phyloP scores from a whole-genome alignment of 306 rosid species.

The Corylus avellana region DNA sequence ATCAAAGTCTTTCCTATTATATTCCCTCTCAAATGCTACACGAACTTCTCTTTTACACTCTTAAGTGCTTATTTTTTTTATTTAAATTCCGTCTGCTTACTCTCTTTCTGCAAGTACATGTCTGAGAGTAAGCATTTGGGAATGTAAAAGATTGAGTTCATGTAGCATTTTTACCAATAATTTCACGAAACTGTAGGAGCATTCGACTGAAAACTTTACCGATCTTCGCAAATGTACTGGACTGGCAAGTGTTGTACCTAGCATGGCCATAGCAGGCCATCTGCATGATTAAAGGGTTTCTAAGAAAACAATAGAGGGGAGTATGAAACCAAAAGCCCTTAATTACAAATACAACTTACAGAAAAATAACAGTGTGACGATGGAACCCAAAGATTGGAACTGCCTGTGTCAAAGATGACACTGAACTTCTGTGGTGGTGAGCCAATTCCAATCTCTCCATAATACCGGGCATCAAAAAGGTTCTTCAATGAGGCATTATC shows the following conservation, averaged over 20 bases:
- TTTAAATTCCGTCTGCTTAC: too few relatives aligned
- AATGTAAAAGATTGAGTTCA: too few relatives aligned
- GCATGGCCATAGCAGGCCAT: conserved; percentile 1
- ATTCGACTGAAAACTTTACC: background rate
- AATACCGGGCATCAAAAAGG: background rate
- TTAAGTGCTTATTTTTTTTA: too few relatives aligned
- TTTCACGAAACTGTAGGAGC: background rate
- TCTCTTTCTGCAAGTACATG: too few relatives aligned
- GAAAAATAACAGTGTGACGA: background rate
- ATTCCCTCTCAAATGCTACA: too few relatives aligned
- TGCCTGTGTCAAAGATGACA: conserved; percentile 19
- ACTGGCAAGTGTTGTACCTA: background rate
- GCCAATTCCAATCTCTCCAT: conserved; percentile 19
- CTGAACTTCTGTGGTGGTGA: conserved; percentile 18
- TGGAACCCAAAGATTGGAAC: conserved; percentile 19
- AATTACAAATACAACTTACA: conserved; percentile 5
- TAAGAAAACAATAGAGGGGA: background rate
- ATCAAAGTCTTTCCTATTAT: background rate
- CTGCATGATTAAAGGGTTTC: conserved; percentile 6
- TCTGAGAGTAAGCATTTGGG: too few relatives aligned
- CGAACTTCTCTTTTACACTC: too few relatives aligned
- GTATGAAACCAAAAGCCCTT: background rate
- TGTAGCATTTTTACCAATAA: background rate
- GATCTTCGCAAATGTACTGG: background rate
- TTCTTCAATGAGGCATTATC: conserved; percentile 1